A percentile compares a stretch with the other conserved stretches of the same genome.
These are phyloP conservation scores for Aspergillus haitiensis DNA, from an alignment of 495 filamentous ascomycete species.

Conservation along the genomic window DNA sequence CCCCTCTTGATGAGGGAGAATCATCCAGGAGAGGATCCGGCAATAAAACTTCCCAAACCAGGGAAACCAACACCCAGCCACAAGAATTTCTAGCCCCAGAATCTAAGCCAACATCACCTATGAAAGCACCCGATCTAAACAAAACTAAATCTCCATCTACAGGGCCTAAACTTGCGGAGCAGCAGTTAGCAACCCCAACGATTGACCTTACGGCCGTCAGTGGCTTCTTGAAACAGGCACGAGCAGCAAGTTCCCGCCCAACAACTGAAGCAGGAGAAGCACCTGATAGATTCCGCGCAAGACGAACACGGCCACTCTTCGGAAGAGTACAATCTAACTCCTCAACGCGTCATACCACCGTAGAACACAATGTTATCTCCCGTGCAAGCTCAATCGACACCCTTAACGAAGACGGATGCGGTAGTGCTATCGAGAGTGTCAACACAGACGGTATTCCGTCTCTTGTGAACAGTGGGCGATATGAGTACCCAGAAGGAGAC, in stretches of 20 bases:
- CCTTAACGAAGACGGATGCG: constrained; percentile 55
- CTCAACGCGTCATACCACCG: constrained; percentile 26
- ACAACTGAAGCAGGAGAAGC: constrained; percentile 22
- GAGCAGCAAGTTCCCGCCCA: constrained; percentile 39
- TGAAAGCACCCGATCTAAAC: constrained; percentile 1
- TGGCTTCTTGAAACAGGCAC: constrained; percentile 44
- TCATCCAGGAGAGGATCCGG: background rate
- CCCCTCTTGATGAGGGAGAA: constrained; percentile 18
- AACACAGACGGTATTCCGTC: constrained; percentile 38
- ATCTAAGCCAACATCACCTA: constrained; percentile 10
- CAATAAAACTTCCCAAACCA: background rate
- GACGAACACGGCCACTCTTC: constrained; percentile 46
- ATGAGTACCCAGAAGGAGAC: constrained; percentile 34
- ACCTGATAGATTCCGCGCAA: constrained; percentile 19
- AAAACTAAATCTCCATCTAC: constrained; percentile 1
- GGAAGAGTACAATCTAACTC: constrained; percentile 50
- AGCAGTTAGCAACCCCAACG: constrained; percentile 25
- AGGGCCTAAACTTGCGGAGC: constrained; percentile 24
- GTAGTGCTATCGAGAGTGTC: constrained; percentile 44
- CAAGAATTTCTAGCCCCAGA: constrained; percentile 27
- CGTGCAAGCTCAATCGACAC: constrained; percentile 57
- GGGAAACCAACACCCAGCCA: constrained; percentile 32
- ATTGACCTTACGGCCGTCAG: constrained; percentile 39
- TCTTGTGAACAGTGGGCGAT: constrained; percentile 34
- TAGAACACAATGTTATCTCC: constrained; percentile 28